Evolutionary conservation across 495 filamentous ascomycete genomes (phyloP), one percentile per base, ranked within the genome.

Genomic region (Talaromyces borbonicus): DNA sequence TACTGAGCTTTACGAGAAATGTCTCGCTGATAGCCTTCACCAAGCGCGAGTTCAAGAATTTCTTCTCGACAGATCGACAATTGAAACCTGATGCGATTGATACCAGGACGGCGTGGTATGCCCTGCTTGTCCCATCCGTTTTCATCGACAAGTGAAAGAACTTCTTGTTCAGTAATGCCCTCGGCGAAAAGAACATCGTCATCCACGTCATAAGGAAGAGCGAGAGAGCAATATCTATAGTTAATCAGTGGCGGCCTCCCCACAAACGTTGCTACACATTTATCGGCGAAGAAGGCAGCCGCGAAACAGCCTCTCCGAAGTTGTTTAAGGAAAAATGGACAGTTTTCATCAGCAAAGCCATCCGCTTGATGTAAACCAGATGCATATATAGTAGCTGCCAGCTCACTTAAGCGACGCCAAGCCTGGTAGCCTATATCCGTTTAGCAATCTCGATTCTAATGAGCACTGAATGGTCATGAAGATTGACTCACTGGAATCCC

Each of bases 31-130:
- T 59, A 47, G 25, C 49, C 48, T n/a, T 61, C 67, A 1, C 73
- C 69, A 8, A 82, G 53, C 11, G 77, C 74, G 15, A 82, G 70
- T 47, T 80, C 71, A 15, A 84, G 67, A 11, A 81, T 72, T 44
- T 79, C 69, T 45, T 83, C 80, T 12, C 72, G 56, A 7, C 76
- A 65, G 3, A 67, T 48, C 0, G 71, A 58, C 8, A 80, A 58
- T 2, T 69, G 56, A 15, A 73, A 65, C 29, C 76, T 70, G 5
- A 77, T 64, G 3, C 79, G 67, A 11, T 68, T 51, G 36, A 63
- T 58, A 3, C 69, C 71, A 25, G 65, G 66, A 20, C 63, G 54
- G 20, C 68, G 47, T 7, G 67, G 54, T 6, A 47, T 39, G 0
- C 65, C 68, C 12, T 63, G 50, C 0, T 61, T 68, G 43, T 73